Evolutionary conservation across 179 eudicot species (phyloP).

Genomic region (Monotropa hypopitys): DNA sequence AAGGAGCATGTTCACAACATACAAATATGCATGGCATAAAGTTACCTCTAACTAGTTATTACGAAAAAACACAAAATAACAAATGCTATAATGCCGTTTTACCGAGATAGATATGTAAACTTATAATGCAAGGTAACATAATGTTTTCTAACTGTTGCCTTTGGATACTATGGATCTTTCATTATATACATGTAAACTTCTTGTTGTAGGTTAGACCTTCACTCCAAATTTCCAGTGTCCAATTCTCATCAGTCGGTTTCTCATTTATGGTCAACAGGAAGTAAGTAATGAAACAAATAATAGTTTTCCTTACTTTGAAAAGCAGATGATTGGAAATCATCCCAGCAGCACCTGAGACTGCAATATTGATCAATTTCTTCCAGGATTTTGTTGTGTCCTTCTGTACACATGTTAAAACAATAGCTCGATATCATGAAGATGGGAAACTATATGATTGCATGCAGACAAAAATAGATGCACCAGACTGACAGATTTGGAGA

Average conservation of each 20-base stretch:
- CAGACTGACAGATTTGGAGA: neutral
- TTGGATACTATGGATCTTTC: too few species aligned
- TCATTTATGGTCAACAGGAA: neutral
- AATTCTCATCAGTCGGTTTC: neutral
- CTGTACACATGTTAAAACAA: constrained; percentile 23
- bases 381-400: constrained; percentile 77
- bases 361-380: constrained; percentile 71
- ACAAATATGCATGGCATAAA: neutral
- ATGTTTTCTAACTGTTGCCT: too few species aligned
- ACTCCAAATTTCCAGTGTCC: neutral
- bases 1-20: neutral
- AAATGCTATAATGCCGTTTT: neutral
- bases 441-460: neutral
- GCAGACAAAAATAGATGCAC: neutral
- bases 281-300: neutral
- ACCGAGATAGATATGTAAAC: neutral
- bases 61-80: neutral
- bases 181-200: too few species aligned
- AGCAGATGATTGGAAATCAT: constrained; percentile 91
- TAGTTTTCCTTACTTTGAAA: constrained; percentile 55
- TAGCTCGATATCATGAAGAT: neutral
- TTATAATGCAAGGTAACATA: neutral
- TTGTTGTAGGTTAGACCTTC: neutral
- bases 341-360: constrained; percentile 98
- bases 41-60: neutral